Percentiles rank a stretch among this genome's conserved stretches.
Evolutionary conservation across 2,329 filamentous ascomycete species (phyloP).

Genomic region (Ceratocystis colombiana): DNA sequence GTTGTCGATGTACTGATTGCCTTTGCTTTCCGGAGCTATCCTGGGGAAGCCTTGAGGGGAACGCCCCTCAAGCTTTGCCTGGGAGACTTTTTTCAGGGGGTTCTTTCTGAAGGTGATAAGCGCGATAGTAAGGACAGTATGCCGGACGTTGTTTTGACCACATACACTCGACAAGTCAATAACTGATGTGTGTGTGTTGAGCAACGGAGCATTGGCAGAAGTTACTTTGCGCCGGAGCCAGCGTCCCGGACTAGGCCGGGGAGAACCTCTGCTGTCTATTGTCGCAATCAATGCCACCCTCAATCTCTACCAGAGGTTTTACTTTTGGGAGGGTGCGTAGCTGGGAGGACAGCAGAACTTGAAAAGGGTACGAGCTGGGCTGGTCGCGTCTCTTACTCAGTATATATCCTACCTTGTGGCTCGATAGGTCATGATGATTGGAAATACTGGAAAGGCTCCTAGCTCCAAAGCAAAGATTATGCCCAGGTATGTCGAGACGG

Average conservation of each 20-base stretch:
- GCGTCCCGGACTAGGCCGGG: slow-evolving; percentile 48
- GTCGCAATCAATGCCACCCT: slow-evolving; percentile 14
- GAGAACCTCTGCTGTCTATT: slow-evolving; percentile 31
- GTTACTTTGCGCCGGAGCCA: slow-evolving; percentile 49
- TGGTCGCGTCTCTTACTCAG: slow-evolving; percentile 39
- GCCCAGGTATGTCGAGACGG: slow-evolving; percentile 11
- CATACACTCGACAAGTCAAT: background rate
- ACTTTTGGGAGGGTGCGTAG: slow-evolving; percentile 25
- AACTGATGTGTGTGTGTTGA: background rate
- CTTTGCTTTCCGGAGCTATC: slow-evolving; percentile 10
- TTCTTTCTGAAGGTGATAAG: slow-evolving; percentile 49
- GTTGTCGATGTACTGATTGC: slow-evolving; percentile 15
- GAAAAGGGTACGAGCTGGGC: slow-evolving; percentile 34
- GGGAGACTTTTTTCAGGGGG: slow-evolving; percentile 28
- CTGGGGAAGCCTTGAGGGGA: slow-evolving; percentile 4
- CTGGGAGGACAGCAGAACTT: slow-evolving; percentile 19
- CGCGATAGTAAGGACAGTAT: slow-evolving; percentile 45
- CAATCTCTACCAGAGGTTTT: slow-evolving; percentile 26
- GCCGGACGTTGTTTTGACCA: slow-evolving; percentile 28
- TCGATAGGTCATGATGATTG: slow-evolving; percentile 7
- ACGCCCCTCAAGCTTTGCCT: too few relatives aligned
- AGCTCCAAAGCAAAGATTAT: background rate
- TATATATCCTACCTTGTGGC: slow-evolving; percentile 30
- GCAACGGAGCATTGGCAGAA: slow-evolving; percentile 31
- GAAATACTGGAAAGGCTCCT: slow-evolving; percentile 19